A percentile compares a stretch with the other conserved stretches of the same genome.
Evolutionary conservation across 352 stramenopile genomes (phyloP).

Genomic region (Pythium sukuiense): DNA sequence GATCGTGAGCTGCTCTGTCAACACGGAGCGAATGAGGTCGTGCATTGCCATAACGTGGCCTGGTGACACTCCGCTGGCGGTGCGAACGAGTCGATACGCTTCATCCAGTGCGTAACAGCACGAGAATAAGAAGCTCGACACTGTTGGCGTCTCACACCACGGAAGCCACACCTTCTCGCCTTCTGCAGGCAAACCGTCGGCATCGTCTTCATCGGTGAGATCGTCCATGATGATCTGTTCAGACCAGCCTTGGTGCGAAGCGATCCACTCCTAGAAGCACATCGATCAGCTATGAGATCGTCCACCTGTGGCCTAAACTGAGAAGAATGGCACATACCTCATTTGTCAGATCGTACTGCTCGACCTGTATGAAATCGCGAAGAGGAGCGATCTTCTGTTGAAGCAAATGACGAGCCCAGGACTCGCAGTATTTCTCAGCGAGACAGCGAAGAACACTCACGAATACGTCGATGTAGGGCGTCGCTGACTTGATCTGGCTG

Average conservation of each 20-base stretch:
- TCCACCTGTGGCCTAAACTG: too few relatives aligned
- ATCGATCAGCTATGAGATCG: neutral
- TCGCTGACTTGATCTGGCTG: conserved; percentile 41
- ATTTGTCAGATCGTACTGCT: conserved; percentile 75
- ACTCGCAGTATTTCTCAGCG: conserved; percentile 66
- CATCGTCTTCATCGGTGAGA: conserved; percentile 40
- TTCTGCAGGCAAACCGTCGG: conserved; percentile 34
- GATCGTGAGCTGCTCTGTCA: conserved; percentile 80
- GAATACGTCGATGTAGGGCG: conserved; percentile 49
- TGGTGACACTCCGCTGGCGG: conserved; percentile 34
- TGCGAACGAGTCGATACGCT: conserved; percentile 64
- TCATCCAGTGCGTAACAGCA: conserved; percentile 85
- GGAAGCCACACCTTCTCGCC: conserved; percentile 81
- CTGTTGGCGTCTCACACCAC: conserved; percentile 78
- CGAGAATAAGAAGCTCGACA: conserved; percentile 84
- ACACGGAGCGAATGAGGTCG: conserved; percentile 57
- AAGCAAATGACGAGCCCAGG: conserved; percentile 58
- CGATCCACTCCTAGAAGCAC: conserved; percentile 65
- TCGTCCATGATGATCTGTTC: conserved; percentile 64
- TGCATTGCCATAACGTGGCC: conserved; percentile 67
- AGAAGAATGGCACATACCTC: conserved; percentile 41
- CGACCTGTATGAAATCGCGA: conserved; percentile 53
- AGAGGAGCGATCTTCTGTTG: conserved; percentile 67
- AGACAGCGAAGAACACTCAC: conserved; percentile 51
- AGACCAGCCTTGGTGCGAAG: conserved; percentile 68